Base-by-base conservation (phyloP, 208 protist species). In the Wallacemonas collosoma region DNA sequence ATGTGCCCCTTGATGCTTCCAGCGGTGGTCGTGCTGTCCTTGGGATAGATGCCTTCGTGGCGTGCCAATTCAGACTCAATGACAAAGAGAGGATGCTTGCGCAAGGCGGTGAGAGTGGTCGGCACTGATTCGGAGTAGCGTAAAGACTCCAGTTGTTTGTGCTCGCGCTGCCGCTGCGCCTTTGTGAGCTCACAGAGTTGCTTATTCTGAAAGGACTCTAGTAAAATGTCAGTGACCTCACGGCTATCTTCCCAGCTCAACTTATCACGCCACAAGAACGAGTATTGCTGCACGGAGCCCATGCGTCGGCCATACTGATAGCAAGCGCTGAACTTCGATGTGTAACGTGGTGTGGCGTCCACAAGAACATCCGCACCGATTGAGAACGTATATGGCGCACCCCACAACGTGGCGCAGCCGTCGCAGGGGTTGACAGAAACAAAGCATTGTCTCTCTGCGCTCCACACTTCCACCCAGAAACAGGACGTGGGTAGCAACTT, bases 381-480 rank as follows among this genome's bases (percentile, higher is more conserved):
- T 11, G 90, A 89, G 68, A 97, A 89, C 7, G 88, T 92, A 73
- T 97, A 95, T 44, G 90, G 82, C 2, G 90, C 83, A 26, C 89
- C 90, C 87, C 89, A 97, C 9, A 95, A 65, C 48, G 90, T 94
- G 1, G 89, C 73, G 61, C 83, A 93, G 15, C 77, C 81, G 8
- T 60, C 61, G 71, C 89, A 95, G 15, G 93, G 90, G 57, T 97
- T 97, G 8, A 95, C 89, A 1, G 93, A 88, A 36, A 97, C 76
- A 66, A 88, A 97, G 41, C 54, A 81, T 56, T 92, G 71, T n/a
- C 89, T 80, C 63, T 93, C 83, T 4, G 81, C 72, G 45, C 88
- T 88, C 93, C 93, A 97, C 65, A 97, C 93, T 68, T 97, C 90
- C 15, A 88, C 80, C 93, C 93, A 97, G 65, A 90, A 93, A 70